Evolutionary conservation across 768 basidiomycete species (phyloP), one percentile per base, ranked within the genome.

Genomic region (Termitomyces sp.): DNA sequence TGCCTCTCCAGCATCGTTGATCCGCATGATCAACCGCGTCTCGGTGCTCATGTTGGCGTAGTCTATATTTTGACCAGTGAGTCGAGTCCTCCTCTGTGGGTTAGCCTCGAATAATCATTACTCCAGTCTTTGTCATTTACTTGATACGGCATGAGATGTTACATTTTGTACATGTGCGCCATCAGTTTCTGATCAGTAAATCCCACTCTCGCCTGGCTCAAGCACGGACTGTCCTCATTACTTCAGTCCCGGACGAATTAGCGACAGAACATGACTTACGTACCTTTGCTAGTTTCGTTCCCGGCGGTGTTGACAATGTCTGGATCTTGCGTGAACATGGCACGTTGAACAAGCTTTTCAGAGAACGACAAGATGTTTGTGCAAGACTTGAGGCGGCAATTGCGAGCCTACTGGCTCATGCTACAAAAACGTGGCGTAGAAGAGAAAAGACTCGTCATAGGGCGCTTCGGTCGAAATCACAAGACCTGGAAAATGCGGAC

Each of bases 211-310:
- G 73, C 6, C 75, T 82, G 12, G 79, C 86, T 8, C 86, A 87
- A 71, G 85, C 86, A 1, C 79, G 82, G 26, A 88, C 87, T 0
- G 84, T 89, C 13, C 80, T 89, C 52, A 77, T 89, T 57, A 86
- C 85, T 0, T 79, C 81, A 37, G 78, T 88, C 5, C 85, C 86
- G 0, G 75, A 80, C 37, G 78, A 82, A 55, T 68, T 82, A 24
- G 77, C 74, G 13, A 77, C 73, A 48, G 81, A 82, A 61, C 68
- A 72, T 28, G 75, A 77, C 36, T 68, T 83, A 13, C 69, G 74
- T 22, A 78, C 77, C 39, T 81, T 85, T 61, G 81, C 82, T 33
- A 81, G 79, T 59, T 85, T 85, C 62, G 78, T 88, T 2, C 88
- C 88, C 2, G 88, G 87, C 15, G 87, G 87, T 0, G 78, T 87